Evolutionary conservation across 1,284 basidiomycete genomes (phyloP).

Genomic region (Puccinia coronata): DNA sequence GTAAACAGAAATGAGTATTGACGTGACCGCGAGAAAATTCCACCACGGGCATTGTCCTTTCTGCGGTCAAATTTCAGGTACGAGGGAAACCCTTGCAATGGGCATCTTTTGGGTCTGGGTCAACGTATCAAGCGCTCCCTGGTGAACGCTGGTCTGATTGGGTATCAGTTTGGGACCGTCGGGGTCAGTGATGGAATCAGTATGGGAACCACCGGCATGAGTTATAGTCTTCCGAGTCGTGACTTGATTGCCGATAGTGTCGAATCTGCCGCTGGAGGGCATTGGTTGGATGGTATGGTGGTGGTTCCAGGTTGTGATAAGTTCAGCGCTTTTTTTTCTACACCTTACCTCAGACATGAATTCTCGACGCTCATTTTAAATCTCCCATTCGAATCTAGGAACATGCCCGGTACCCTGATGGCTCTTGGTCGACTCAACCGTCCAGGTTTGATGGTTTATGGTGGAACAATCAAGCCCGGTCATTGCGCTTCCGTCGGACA

Average conservation of each 20-base stretch:
- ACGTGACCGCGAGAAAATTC: background rate
- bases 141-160: conserved; percentile 72
- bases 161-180: conserved; percentile 95
- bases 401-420: conserved; percentile 94
- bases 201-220: conserved; percentile 88
- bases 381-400: conserved; percentile 57
- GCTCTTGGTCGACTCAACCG: conserved; percentile 89
- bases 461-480: conserved; percentile 87
- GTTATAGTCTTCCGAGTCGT: conserved; percentile 82
- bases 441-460: conserved; percentile 94
- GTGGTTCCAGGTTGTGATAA: conserved; percentile 95
- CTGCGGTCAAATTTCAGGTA: background rate
- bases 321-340: conserved; percentile 51
- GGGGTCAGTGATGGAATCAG: conserved; percentile 97
- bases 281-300: conserved; percentile 98
- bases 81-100: conserved; percentile 72
- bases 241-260: conserved; percentile 83
- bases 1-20: background rate
- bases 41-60: background rate
- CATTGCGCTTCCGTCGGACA: conserved; percentile 71
- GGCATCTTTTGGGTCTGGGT: conserved; percentile 84
- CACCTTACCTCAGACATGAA: background rate
- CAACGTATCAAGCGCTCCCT: conserved; percentile 82
- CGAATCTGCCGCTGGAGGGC: conserved; percentile 77
- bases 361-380: background rate